Conservation (phyloP, 164 flowering plant species). For the Euptelea pleiosperma region DNA sequence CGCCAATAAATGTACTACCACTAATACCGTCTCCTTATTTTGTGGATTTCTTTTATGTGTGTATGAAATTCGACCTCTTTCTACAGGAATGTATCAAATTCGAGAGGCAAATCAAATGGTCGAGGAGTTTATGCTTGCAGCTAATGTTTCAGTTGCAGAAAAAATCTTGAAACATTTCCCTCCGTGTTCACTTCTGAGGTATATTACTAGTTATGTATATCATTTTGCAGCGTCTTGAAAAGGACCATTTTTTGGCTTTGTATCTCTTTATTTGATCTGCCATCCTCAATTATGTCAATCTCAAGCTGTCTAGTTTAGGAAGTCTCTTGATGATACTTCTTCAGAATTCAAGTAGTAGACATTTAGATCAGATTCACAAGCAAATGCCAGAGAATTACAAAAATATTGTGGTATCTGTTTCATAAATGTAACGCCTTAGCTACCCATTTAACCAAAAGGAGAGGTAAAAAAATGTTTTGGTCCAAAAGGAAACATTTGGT, state of each 20-base stretch:
- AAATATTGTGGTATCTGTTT: too few species aligned
- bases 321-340: too few species aligned
- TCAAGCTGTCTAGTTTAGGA: too few species aligned
- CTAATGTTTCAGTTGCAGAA: constrained; percentile 96
- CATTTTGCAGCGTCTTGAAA: background rate
- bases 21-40: background rate
- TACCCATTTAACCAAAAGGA: too few species aligned
- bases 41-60: background rate
- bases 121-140: constrained; percentile 99
- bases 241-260: background rate
- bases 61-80: constrained; percentile 6
- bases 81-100: constrained; percentile 95
- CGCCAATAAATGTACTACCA: background rate
- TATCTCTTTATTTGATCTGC: background rate
- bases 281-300: too few species aligned
- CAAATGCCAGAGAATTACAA: too few species aligned
- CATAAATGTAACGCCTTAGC: too few species aligned
- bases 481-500: too few species aligned
- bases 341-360: too few species aligned
- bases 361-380: too few species aligned
- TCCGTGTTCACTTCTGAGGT: constrained; percentile 76
- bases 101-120: constrained; percentile 99
- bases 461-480: too few species aligned
- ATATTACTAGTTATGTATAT: constrained; percentile 4
- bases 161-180: constrained; percentile 77